phyloP scores from a whole-genome alignment of 2,329 filamentous ascomycete species.

The Cordyceps cicadae region DNA sequence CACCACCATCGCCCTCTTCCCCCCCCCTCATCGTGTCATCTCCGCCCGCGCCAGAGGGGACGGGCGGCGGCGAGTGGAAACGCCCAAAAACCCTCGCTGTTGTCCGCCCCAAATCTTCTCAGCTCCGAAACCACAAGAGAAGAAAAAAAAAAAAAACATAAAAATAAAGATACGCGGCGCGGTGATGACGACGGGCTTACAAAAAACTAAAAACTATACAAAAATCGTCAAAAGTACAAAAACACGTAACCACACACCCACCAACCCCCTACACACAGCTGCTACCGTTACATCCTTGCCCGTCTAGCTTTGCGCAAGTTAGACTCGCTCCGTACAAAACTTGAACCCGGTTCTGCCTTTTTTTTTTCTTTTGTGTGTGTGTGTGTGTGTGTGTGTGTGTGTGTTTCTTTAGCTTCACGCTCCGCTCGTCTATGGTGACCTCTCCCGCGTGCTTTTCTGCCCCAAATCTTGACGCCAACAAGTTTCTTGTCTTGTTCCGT shows the following conservation, averaged over 20 bases:
- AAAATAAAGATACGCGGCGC: too few species aligned
- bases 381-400: too few species aligned
- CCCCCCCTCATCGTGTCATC: background rate
- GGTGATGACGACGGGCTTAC: background rate
- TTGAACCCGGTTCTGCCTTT: background rate
- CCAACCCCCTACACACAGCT: background rate
- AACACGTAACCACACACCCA: background rate
- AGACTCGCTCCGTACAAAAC: background rate
- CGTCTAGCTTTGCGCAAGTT: background rate
- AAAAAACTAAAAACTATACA: background rate
- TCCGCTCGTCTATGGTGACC: background rate
- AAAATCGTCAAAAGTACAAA: background rate
- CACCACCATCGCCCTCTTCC: background rate
- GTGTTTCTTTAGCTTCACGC: background rate
- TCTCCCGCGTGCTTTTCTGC: background rate
- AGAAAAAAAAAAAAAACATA: too few species aligned
- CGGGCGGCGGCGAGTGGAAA: background rate
- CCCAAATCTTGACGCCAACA: background rate
- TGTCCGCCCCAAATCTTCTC: slow-evolving; percentile 3
- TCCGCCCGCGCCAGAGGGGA: background rate
- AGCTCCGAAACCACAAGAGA: background rate
- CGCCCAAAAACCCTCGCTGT: too few species aligned
- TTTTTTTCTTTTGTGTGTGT: too few species aligned
- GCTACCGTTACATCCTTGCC: background rate
- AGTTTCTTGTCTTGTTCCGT: too few species aligned